Evolutionary conservation across 1,284 basidiomycete species (phyloP).

Genomic region (Ganoderma sp.): DNA sequence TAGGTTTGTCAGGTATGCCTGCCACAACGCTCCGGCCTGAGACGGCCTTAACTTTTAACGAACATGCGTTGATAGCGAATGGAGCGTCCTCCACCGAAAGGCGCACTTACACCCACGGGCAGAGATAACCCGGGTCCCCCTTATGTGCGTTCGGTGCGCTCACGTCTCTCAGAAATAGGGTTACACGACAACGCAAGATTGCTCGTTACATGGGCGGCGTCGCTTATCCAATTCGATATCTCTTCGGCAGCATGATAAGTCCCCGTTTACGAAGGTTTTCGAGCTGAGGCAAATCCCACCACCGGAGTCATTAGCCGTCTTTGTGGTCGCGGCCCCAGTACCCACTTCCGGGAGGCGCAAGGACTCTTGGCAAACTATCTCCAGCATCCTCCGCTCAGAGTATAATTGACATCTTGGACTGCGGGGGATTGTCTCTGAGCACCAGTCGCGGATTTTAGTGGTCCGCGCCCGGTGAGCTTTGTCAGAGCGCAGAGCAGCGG

Average conservation of each 20-base stretch:
- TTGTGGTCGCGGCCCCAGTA: neutral
- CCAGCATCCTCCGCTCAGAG: neutral
- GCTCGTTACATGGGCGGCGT: neutral
- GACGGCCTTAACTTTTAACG: neutral
- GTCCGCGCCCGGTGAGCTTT: slow-evolving; percentile 7
- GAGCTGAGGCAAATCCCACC: neutral
- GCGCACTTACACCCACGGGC: neutral
- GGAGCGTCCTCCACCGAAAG: neutral
- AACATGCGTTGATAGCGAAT: neutral
- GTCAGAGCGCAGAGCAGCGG: slow-evolving; percentile 9
- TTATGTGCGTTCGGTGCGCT: neutral
- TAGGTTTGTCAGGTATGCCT: neutral
- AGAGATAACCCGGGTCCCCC: neutral
- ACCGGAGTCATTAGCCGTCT: neutral
- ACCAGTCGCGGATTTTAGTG: neutral
- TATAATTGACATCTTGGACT: neutral
- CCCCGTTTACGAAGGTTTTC: neutral
- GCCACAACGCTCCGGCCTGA: neutral
- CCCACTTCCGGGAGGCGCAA: neutral
- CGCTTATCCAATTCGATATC: neutral
- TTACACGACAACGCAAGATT: neutral
- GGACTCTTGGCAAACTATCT: neutral
- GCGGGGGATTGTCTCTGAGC: slow-evolving; percentile 3
- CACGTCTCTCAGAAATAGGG: neutral
- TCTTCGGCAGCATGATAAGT: neutral